These are phyloP conservation scores for Gossypium lobatum DNA, from an alignment of 441 rosid genomes.

Conservation along the genomic window DNA sequence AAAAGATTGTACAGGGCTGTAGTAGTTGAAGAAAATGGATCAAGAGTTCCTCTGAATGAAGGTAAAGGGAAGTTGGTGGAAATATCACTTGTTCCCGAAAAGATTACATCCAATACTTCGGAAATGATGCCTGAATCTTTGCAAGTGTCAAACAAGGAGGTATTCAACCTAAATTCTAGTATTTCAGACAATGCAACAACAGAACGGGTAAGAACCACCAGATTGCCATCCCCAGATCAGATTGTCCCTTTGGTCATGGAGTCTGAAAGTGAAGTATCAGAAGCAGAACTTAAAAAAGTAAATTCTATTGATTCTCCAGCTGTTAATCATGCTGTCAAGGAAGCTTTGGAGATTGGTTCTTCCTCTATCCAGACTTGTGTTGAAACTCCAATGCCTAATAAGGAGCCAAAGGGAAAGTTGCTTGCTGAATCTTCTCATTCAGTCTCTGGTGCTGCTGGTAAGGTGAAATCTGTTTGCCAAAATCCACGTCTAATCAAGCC, in stretches of 20 bases:
- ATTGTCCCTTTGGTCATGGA: conserved; percentile 25
- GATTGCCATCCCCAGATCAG: conserved; percentile 23
- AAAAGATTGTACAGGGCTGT: conserved; percentile 56
- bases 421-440: conserved; percentile 24
- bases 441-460: conserved; percentile 22
- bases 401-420: conserved; percentile 33
- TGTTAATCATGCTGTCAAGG: conserved; percentile 12
- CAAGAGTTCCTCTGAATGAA: conserved; percentile 35
- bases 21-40: conserved; percentile 55
- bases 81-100: conserved; percentile 62
- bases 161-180: conserved; percentile 20
- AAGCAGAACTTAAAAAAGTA: conserved; percentile 18
- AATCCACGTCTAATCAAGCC: conserved; percentile 43
- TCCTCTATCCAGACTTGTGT: conserved; percentile 22
- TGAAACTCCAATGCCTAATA: conserved; percentile 20
- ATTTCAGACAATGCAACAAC: conserved; percentile 16
- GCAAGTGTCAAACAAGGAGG: conserved; percentile 24
- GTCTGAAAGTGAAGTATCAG: conserved; percentile 20
- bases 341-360: conserved; percentile 22
- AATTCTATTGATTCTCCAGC: conserved; percentile 24
- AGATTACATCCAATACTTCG: conserved; percentile 19
- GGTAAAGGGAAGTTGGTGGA: conserved; percentile 47
- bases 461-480: conserved; percentile 22
- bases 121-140: conserved; percentile 26
- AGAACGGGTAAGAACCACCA: conserved; percentile 15